Evolutionary conservation across 305 asterid genomes (phyloP).

Genomic region (Withania somnifera): DNA sequence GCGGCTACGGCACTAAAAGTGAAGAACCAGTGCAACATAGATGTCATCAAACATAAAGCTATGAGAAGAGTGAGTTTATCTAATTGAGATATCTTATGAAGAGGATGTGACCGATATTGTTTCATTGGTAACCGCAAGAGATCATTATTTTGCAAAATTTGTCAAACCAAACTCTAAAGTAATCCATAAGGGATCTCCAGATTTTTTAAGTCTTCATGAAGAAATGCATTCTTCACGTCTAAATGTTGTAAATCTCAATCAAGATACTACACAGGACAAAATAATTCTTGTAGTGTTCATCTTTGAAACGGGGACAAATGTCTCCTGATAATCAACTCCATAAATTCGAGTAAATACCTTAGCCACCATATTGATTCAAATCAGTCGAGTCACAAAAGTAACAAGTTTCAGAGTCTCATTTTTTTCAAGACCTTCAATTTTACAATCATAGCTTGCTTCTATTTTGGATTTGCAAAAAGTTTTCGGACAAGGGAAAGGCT

Average conservation of each 20-base stretch:
- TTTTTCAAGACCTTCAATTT: background rate
- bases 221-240: background rate
- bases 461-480: background rate
- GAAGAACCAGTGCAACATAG: too few relatives aligned
- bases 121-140: background rate
- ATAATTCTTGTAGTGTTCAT: background rate
- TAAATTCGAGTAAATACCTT: background rate
- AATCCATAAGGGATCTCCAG: background rate
- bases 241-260: background rate
- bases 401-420: background rate
- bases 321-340: background rate
- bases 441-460: background rate
- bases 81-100: background rate
- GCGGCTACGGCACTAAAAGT: too few relatives aligned
- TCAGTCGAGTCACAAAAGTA: background rate
- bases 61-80: background rate
- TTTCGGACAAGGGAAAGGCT: background rate
- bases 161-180: background rate
- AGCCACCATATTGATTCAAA: background rate
- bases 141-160: background rate
- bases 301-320: background rate
- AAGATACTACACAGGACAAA: background rate
- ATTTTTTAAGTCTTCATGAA: background rate
- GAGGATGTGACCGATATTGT: background rate
- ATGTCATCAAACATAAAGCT: background rate